Evolutionary conservation across 2,329 filamentous ascomycete species (phyloP), one percentile per base, ranked within the genome.

Genomic region (Alternaria solani): DNA sequence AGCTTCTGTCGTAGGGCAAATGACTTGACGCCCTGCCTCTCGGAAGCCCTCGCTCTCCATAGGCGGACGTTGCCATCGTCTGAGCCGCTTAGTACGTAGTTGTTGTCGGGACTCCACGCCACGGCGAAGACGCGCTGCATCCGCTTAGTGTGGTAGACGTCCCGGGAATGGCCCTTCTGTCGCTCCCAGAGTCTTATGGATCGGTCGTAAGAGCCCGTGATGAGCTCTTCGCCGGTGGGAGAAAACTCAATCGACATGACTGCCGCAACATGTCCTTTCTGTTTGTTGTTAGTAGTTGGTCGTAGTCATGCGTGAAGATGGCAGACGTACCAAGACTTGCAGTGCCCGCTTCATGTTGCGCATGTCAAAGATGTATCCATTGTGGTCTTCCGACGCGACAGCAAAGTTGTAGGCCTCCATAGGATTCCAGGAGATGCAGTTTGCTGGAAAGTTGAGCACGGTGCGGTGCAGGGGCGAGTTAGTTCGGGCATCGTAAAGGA

Each of bases 221-320:
- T 93, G 46, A 99, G 87, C 77, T 97, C 94, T 77, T 97, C 91
- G 61, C 95, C 95, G 0, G 95, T 98, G 0, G 95, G 94, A 49
- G 90, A 94, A 80, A 94, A 99, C 74, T 97, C 93, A 41, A 99
- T 90, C 77, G 96, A 94, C 92, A 97, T 97, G 25, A 97, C 94
- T 20, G 95, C 95, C 7, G 89, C 87, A 49, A 96, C 93, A 75
- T 96, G 93, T 70, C 94, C 92, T 78, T 94, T 95, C 57, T 59
- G 39, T 7, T 32, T 26, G 18, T 7, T 26, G 52, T 59, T 44
- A 59, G 34, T 55, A 34, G 12, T 25, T 14, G 11, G 2, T 5
- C 43, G 4, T 48, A 16, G 2, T 7, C 18, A 16, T 25, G 26
- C 41, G 23, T 9, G 7, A 1, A 32, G 1, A 23, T 6, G 2